Percentiles rank a stretch among this genome's conserved stretches.
Evolutionary conservation across 306 rosid genomes (phyloP).

Genomic region (Ammopiptanthus mongolicus): DNA sequence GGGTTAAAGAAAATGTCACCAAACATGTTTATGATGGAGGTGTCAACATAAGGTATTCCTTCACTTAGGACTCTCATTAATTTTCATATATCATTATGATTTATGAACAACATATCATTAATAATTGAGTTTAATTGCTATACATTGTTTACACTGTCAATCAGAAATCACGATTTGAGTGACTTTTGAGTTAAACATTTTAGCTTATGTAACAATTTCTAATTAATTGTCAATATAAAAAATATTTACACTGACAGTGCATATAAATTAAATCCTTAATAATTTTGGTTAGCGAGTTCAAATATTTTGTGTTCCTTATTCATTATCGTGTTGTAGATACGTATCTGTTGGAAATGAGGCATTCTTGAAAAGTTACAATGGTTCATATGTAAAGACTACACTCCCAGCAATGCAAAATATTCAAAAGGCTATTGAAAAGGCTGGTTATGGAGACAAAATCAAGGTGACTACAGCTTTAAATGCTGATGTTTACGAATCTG

Average conservation of each 20-base stretch:
- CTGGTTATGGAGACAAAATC: constrained; percentile 46
- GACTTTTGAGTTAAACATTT: too few relatives aligned
- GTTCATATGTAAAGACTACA: constrained; percentile 21
- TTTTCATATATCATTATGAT: too few relatives aligned
- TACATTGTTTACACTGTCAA: too few relatives aligned
- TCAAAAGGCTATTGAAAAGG: constrained; percentile 54
- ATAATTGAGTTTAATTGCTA: too few relatives aligned
- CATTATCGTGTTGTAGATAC: constrained; percentile 32
- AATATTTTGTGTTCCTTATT: neutral
- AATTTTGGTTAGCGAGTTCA: neutral
- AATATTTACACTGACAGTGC: too few relatives aligned
- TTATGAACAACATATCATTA: too few relatives aligned
- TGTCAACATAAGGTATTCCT: constrained; percentile 54
- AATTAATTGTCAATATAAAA: too few relatives aligned
- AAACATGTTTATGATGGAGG: constrained; percentile 37
- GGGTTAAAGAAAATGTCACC: constrained; percentile 64
- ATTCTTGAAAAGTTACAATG: constrained; percentile 58
- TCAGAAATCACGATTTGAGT: too few relatives aligned
- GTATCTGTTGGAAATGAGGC: constrained; percentile 83
- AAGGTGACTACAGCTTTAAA: constrained; percentile 63
- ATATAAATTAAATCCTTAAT: too few relatives aligned
- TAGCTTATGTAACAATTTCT: too few relatives aligned
- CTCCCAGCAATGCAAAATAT: constrained; percentile 69
- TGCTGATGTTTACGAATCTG: constrained; percentile 68
- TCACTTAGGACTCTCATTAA: too few relatives aligned